Evolutionary conservation across 2,329 filamentous ascomycete genomes (phyloP), one percentile per base, ranked within the genome.

Genomic region (Chaetomiaceae sp.): DNA sequence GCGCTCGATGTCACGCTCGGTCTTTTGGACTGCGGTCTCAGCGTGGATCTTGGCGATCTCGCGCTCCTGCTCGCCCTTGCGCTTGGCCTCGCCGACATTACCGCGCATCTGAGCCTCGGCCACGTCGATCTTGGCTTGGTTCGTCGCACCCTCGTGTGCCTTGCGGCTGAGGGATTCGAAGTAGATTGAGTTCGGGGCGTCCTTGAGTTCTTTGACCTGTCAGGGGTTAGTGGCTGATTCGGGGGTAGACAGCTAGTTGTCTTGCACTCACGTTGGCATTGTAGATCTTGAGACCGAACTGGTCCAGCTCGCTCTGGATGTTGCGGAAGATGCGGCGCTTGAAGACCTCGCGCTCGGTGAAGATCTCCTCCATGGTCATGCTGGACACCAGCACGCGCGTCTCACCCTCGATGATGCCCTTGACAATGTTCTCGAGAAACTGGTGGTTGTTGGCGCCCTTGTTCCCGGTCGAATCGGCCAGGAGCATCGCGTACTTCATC

Each of bases 351-450:
- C 62, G 58, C 53, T 61, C 61, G 26, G 58, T 60, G 42, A 64
- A 65, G 49, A 94, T 86, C 65, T 93, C 87, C 62, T 91, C 87
- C 85, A 93, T 91, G n/a, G 86, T 90, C 86, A 94, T 91, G 56
- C 80, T 83, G 0, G 83, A 87, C 34, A 94, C 86, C 43, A 94
- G 80, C 6, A 88, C 84, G 48, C 88, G 78, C 1, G 86, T 90
- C 65, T 94, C 88, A 51, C 88, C 88, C 64, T 94, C 87, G 56
- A 94, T 93, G 63, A 94, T 89, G 50, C 87, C 88, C 65, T 88
- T 91, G 65, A 94, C 84, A 51, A 94, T 94, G 56, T 86, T 86
- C 60, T 86, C 84, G 14, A 93, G 81, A 66, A 91, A 86, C 44
- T 76, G 54, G 65, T 68, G 58, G 14, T 68, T 66, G 29, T 65